Evolutionary conservation across 345 rosid species (phyloP).

Genomic region (Microcos paniculata): DNA sequence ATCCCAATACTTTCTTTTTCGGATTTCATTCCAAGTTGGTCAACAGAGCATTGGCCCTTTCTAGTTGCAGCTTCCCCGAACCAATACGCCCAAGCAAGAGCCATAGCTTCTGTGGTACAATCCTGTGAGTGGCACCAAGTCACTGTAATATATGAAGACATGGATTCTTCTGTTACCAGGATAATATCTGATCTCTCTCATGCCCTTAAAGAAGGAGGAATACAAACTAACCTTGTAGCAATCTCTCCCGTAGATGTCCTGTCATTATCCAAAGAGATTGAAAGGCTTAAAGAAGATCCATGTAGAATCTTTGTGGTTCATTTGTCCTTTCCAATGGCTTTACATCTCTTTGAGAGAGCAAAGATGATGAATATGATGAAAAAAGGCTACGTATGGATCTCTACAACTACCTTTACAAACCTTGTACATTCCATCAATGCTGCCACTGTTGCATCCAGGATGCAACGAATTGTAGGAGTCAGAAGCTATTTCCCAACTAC

Average conservation of each 20-base stretch:
- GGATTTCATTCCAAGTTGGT: constrained; percentile 22
- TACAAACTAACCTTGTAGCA: constrained; percentile 10
- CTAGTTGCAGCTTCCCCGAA: constrained; percentile 22
- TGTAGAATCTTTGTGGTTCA: constrained; percentile 40
- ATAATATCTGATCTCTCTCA: background rate
- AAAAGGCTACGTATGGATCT: constrained; percentile 36
- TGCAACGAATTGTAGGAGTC: constrained; percentile 34
- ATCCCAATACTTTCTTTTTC: constrained; percentile 30
- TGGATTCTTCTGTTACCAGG: constrained; percentile 11
- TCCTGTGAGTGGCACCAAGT: constrained; percentile 32
- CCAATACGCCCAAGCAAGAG: constrained; percentile 24
- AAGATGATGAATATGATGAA: constrained; percentile 32
- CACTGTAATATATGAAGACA: constrained; percentile 34
- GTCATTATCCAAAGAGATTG: constrained; percentile 7
- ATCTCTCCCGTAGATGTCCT: constrained; percentile 13
- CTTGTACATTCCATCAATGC: constrained; percentile 16
- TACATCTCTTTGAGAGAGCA: constrained; percentile 21
- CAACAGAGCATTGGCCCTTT: constrained; percentile 26
- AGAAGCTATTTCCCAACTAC: constrained; percentile 8
- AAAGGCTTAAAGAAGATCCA: constrained; percentile 8
- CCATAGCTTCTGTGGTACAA: constrained; percentile 24
- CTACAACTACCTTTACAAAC: constrained; percentile 26
- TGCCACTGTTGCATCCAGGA: constrained; percentile 11
- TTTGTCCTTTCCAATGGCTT: constrained; percentile 14
- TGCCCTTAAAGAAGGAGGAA: background rate